Evolutionary conservation across 306 rosid genomes (phyloP).

Genomic region (Cyamopsis tetragonoloba): DNA sequence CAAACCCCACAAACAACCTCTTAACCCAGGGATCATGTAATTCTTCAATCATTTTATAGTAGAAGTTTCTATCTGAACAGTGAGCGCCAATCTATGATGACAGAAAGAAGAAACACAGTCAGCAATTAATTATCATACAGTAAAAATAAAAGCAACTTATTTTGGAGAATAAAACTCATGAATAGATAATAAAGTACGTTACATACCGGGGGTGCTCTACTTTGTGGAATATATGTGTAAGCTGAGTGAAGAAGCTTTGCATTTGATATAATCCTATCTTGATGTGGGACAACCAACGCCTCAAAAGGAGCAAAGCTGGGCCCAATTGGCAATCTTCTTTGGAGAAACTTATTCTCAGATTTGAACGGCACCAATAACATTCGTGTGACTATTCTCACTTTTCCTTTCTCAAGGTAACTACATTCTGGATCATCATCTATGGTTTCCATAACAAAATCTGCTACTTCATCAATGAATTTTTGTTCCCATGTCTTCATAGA

Average conservation of each 20-base stretch:
- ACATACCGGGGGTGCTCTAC: constrained; percentile 96
- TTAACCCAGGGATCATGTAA: constrained; percentile 86
- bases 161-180: not conserved
- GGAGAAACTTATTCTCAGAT: constrained; percentile 48
- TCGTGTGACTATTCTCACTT: constrained; percentile 71
- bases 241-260: constrained; percentile 83
- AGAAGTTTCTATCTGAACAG: constrained; percentile 81
- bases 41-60: constrained; percentile 77
- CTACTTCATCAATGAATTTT: constrained; percentile 50
- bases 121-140: constrained; percentile 9
- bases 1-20: constrained; percentile 86
- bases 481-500: constrained; percentile 71
- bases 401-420: constrained; percentile 53
- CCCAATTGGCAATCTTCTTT: constrained; percentile 57
- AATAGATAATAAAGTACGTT: constrained; percentile 18
- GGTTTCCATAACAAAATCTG: constrained; percentile 53
- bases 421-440: constrained; percentile 50
- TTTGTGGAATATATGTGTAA: constrained; percentile 77
- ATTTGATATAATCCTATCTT: constrained; percentile 67
- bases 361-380: constrained; percentile 80
- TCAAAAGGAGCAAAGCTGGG: constrained; percentile 70
- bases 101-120: constrained; percentile 19
- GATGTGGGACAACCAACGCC: constrained; percentile 68
- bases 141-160: not conserved
- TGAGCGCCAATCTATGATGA: constrained; percentile 61